These are phyloP conservation scores for Paraphoma chrysanthemicola DNA, from an alignment of 2,329 filamentous ascomycete genomes.

Conservation along the genomic window DNA sequence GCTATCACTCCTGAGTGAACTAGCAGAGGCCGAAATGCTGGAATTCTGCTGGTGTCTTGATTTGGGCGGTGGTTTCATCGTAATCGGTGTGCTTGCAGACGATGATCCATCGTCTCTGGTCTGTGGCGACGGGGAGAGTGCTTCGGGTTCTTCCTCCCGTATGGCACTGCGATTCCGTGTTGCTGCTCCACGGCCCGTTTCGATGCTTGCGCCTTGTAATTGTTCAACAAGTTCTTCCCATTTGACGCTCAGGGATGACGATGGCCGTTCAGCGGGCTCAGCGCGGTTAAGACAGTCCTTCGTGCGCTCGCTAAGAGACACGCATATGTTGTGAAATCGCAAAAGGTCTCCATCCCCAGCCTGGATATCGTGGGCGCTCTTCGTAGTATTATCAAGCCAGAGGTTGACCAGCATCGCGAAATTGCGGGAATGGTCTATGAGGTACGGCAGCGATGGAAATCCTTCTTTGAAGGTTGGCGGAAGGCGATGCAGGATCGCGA, in stretches of 20 bases:
- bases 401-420: constrained; percentile 83
- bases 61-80: constrained; percentile 39
- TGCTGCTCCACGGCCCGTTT: constrained; percentile 39
- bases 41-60: constrained; percentile 39
- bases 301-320: constrained; percentile 55
- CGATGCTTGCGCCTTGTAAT: constrained; percentile 46
- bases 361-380: constrained; percentile 47
- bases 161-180: constrained; percentile 39
- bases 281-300: constrained; percentile 59
- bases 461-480: constrained; percentile 85
- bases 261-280: constrained; percentile 60
- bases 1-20: constrained; percentile 37
- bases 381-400: constrained; percentile 68
- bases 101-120: constrained; percentile 35
- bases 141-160: constrained; percentile 33
- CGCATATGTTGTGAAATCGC: constrained; percentile 58
- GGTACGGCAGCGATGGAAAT: constrained; percentile 89
- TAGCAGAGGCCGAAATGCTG: constrained; percentile 43
- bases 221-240: constrained; percentile 63
- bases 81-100: constrained; percentile 43
- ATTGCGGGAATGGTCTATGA: constrained; percentile 87
- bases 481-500: constrained; percentile 85
- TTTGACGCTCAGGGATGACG: constrained; percentile 55
- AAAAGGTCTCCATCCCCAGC: constrained; percentile 54
- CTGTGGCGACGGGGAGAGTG: constrained; percentile 30